These are phyloP conservation scores for Coprinopsis sp. DNA, from an alignment of 768 basidiomycete species.

Conservation along the genomic window DNA sequence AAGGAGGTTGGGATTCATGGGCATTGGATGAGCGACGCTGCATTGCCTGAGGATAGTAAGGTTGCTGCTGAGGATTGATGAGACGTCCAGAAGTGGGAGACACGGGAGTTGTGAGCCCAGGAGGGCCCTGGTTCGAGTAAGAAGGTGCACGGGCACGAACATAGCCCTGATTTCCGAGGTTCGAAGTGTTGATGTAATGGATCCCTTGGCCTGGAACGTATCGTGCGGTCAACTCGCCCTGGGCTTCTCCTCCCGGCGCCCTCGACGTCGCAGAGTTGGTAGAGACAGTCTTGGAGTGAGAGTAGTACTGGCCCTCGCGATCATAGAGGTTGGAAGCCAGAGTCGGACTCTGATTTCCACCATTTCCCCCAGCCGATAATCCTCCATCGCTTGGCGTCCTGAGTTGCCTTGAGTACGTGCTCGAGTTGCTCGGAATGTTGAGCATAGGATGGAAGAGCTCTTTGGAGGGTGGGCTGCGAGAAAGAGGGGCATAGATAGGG, in stretches of 20 bases:
- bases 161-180: conserved; percentile 27
- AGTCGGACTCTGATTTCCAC: conserved; percentile 23
- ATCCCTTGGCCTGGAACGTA: conserved; percentile 65
- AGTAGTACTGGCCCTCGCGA: conserved; percentile 1
- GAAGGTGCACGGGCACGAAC: conserved; percentile 39
- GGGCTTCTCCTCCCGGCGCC: conserved; percentile 21
- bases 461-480: conserved; percentile 54
- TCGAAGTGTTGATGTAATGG: conserved; percentile 39
- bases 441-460: conserved; percentile 49
- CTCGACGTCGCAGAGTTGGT: background rate
- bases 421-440: conserved; percentile 46
- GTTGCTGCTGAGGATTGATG: conserved; percentile 43
- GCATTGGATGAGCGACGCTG: conserved; percentile 41
- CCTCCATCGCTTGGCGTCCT: conserved; percentile 64
- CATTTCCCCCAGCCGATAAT: conserved; percentile 42
- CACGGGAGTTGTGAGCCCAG: conserved; percentile 33
- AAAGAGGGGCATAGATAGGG: conserved; percentile 69
- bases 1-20: conserved; percentile 15
- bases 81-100: conserved; percentile 51
- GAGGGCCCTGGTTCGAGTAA: conserved; percentile 33
- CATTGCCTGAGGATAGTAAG: conserved; percentile 39
- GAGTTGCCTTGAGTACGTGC: conserved; percentile 44
- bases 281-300: background rate
- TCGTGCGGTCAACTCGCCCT: conserved; percentile 46
- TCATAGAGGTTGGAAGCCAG: conserved; percentile 1